Evolutionary conservation across 148 eudicot genomes (phyloP).

Genomic region (Polygonum maritimum): DNA sequence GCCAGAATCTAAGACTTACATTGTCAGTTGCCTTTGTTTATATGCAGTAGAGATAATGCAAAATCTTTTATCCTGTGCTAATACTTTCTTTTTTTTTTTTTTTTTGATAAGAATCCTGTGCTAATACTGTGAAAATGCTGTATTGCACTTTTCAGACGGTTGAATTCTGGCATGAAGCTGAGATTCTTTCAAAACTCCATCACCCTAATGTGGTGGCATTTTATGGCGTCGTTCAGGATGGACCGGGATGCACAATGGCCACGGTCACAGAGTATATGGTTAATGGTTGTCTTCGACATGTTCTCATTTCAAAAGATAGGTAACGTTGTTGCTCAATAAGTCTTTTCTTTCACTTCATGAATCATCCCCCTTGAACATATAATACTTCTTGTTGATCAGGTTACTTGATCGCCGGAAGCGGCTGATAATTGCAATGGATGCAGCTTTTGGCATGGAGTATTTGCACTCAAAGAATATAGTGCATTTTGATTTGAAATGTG

Average conservation of each 20-base stretch:
- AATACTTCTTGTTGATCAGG: constrained; percentile 22
- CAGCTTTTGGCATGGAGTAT: constrained; percentile 71
- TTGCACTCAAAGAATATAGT: constrained; percentile 51
- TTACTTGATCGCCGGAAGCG: constrained; percentile 43
- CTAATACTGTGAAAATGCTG: not conserved
- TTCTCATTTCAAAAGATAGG: constrained; percentile 34
- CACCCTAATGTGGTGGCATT: constrained; percentile 37
- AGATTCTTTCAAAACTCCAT: constrained; percentile 30
- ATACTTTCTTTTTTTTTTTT: no score
- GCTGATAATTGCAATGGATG: constrained; percentile 49
- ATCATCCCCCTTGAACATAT: not conserved
- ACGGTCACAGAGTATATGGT: constrained; percentile 39
- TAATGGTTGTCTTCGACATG: constrained; percentile 38
- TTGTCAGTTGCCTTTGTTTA: not conserved
- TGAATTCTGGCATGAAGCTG: constrained; percentile 47
- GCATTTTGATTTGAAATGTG: constrained; percentile 51
- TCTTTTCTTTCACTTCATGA: not conserved
- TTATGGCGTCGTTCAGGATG: constrained; percentile 35
- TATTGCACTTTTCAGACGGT: constrained; percentile 18
- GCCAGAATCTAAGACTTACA: not conserved
- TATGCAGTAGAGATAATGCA: not conserved
- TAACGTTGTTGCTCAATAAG: constrained; percentile 7
- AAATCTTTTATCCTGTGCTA: not conserved
- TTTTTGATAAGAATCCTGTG: no score
- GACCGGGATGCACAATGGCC: constrained; percentile 29